Evolutionary conservation across 805 yeast genomes (phyloP).

Genomic region (Ogataea haglerorum): DNA sequence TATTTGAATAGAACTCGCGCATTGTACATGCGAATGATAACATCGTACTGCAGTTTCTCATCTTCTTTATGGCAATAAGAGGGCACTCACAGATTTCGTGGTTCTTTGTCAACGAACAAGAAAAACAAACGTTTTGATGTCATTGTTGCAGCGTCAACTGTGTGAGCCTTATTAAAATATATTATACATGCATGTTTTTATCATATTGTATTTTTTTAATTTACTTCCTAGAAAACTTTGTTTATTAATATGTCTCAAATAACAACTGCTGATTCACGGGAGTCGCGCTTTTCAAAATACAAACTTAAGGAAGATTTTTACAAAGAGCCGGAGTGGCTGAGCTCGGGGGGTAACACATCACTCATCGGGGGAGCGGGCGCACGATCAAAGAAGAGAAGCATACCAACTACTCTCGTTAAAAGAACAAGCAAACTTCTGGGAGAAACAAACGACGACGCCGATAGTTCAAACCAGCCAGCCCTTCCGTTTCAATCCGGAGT

Average conservation of each 20-base stretch:
- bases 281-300: constrained; percentile 22
- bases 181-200: too few relatives aligned
- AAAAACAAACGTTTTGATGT: too few relatives aligned
- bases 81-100: too few relatives aligned
- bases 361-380: constrained; percentile 31
- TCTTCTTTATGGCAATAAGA: too few relatives aligned
- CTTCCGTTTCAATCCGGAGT: constrained; percentile 25
- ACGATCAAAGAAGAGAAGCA: constrained; percentile 42
- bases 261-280: constrained; percentile 3
- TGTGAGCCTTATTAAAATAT: too few relatives aligned
- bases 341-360: constrained; percentile 1
- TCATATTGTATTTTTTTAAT: background rate
- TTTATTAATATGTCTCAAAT: constrained; percentile 4
- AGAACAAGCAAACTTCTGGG: constrained; percentile 39
- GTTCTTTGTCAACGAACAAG: too few relatives aligned
- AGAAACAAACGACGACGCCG: constrained; percentile 45
- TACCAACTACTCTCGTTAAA: constrained; percentile 47
- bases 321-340: constrained; percentile 21
- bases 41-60: too few relatives aligned
- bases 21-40: too few relatives aligned
- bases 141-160: too few relatives aligned
- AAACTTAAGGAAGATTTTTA: constrained; percentile 12
- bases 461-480: constrained; percentile 19
- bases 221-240: background rate
- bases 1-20: constrained; percentile 2